A percentile compares a stretch with the other conserved stretches of the same genome.
Evolutionary conservation across 78 protist genomes (phyloP).

Genomic region (Dictyostelium citrinum): DNA sequence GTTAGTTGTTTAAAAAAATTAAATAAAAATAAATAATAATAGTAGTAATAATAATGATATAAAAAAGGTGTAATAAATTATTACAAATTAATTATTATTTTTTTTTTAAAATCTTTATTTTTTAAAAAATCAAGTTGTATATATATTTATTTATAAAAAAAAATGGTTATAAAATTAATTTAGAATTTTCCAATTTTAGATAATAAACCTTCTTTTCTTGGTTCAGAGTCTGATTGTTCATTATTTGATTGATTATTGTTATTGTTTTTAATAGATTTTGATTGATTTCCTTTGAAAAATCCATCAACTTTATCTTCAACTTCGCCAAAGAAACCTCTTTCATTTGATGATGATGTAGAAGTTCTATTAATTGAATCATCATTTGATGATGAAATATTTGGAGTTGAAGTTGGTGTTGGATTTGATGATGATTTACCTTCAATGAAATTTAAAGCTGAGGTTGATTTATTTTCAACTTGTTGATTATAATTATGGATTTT

Average conservation of each 20-base stretch:
- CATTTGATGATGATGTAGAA: neutral
- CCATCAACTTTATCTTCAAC: neutral
- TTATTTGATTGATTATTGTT: neutral
- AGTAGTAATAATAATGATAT: too few relatives aligned
- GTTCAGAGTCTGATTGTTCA: neutral
- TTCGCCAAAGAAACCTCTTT: neutral
- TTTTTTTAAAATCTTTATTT: neutral
- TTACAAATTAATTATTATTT: neutral
- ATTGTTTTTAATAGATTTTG: neutral
- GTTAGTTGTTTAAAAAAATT: conserved; percentile 46
- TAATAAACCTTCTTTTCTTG: neutral
- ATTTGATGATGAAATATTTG: neutral
- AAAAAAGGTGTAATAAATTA: too few relatives aligned
- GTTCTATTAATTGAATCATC: neutral
- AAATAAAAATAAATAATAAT: neutral
- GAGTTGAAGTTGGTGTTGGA: neutral
- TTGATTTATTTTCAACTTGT: neutral
- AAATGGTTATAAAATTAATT: too few relatives aligned
- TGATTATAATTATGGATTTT: neutral
- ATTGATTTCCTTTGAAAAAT: neutral
- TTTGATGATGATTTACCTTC: neutral
- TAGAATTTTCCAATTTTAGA: neutral
- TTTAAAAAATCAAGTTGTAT: too few relatives aligned
- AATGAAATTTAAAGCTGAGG: neutral
- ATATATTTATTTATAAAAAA: too few relatives aligned